Percentiles rank a stretch among this genome's conserved stretches.
Conservation (phyloP, 1,284 basidiomycete genomes). For the Sporisorium graminicola region DNA sequence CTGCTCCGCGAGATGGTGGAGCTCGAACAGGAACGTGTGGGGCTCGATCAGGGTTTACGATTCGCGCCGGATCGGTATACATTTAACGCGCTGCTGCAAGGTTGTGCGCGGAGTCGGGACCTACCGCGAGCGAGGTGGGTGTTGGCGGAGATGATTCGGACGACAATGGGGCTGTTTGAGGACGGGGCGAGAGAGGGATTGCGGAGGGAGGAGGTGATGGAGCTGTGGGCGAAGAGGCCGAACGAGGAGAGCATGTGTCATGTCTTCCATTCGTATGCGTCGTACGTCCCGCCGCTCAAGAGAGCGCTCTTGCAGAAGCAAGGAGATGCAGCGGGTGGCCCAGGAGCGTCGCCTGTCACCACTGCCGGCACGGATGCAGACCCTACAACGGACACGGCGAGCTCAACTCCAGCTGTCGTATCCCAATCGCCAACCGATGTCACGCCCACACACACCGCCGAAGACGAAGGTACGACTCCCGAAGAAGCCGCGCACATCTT, state of each 20-base stretch:
- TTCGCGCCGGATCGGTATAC: conserved; percentile 79
- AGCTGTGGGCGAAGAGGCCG: conserved; percentile 70
- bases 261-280: conserved; percentile 88
- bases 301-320: conserved; percentile 11
- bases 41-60: conserved; percentile 71
- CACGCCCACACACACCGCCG: not conserved
- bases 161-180: conserved; percentile 51
- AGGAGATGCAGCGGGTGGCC: not conserved
- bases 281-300: conserved; percentile 75
- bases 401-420: not conserved
- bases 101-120: conserved; percentile 87
- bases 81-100: conserved; percentile 87
- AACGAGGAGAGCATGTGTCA: conserved; percentile 83
- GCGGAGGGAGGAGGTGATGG: conserved; percentile 50
- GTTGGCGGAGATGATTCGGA: conserved; percentile 82
- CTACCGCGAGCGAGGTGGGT: conserved; percentile 88
- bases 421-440: not conserved
- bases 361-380: too few relatives aligned
- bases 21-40: conserved; percentile 81
- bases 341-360: not conserved
- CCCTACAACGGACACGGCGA: not conserved
- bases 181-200: conserved; percentile 6
- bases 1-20: conserved; percentile 75
- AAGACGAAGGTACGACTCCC: conserved; percentile 70
- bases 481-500: conserved; percentile 73